These are phyloP conservation scores for Sugiyamaella valdiviana DNA, from an alignment of 805 yeast species.

Conservation along the genomic window DNA sequence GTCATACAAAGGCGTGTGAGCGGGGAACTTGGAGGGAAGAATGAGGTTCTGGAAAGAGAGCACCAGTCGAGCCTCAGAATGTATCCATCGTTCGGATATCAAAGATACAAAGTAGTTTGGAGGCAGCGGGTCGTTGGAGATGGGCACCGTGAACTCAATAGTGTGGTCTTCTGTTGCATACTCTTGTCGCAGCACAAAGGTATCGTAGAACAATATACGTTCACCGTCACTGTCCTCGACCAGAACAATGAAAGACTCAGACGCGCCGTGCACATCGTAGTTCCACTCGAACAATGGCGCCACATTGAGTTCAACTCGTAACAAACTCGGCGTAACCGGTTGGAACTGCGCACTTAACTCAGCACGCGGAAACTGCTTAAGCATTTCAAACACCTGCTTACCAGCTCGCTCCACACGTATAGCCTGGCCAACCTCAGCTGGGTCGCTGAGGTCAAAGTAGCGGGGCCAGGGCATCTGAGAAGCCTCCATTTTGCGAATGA, in stretches of 20 bases:
- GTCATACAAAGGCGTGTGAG: constrained; percentile 53
- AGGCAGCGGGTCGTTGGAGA: constrained; percentile 44
- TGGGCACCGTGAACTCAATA: constrained; percentile 59
- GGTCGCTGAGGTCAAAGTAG: constrained; percentile 57
- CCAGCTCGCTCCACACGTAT: constrained; percentile 67
- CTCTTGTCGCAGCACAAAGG: constrained; percentile 45
- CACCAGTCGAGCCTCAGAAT: constrained; percentile 59
- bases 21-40: constrained; percentile 59
- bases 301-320: constrained; percentile 61
- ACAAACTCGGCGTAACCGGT: constrained; percentile 67
- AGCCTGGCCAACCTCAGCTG: constrained; percentile 79
- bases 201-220: constrained; percentile 53
- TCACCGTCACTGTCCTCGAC: constrained; percentile 87
- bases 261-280: constrained; percentile 49
- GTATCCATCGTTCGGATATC: constrained; percentile 81
- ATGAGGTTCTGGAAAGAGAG: constrained; percentile 46
- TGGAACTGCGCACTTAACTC: constrained; percentile 54
- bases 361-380: constrained; percentile 70
- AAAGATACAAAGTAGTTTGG: constrained; percentile 72
- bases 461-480: constrained; percentile 79
- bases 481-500: constrained; percentile 68
- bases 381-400: constrained; percentile 41
- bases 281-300: constrained; percentile 80
- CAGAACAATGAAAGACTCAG: constrained; percentile 60
- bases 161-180: constrained; percentile 49